A percentile compares a stretch with the other conserved stretches of the same genome.
These are phyloP conservation scores for Aspergillus sp. DNA, from an alignment of 2,329 filamentous ascomycete genomes.

Conservation along the genomic window DNA sequence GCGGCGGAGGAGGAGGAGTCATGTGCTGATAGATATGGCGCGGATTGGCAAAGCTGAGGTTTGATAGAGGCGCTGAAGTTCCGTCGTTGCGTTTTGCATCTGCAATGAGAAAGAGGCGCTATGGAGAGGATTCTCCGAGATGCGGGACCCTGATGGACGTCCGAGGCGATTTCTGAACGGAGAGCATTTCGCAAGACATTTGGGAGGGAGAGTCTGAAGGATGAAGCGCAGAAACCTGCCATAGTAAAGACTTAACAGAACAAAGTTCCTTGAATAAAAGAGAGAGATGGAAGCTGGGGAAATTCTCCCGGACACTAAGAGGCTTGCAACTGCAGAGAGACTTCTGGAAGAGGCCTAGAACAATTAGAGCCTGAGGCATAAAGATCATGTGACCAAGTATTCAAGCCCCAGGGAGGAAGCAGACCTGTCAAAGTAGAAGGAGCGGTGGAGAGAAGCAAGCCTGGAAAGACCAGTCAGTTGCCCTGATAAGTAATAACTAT, in stretches of 20 bases:
- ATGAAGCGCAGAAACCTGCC: conserved; percentile 24
- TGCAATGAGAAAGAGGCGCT: conserved; percentile 8
- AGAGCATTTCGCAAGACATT: conserved; percentile 27
- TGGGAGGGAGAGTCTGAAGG: conserved; percentile 30
- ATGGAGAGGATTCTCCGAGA: conserved; percentile 6
- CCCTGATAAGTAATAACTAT: background rate
- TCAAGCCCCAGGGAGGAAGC: background rate
- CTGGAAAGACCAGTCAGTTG: too few species aligned
- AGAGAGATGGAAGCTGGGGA: background rate
- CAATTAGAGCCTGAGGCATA: conserved; percentile 1
- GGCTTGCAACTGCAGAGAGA: background rate
- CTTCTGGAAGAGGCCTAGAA: conserved; percentile 10
- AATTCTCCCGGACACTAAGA: background rate
- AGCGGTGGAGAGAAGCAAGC: too few species aligned
- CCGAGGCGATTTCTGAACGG: conserved; percentile 23
- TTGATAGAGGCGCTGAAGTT: conserved; percentile 7
- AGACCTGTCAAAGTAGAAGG: too few species aligned
- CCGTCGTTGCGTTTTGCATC: conserved; percentile 1
- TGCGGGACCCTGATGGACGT: conserved; percentile 12
- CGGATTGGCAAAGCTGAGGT: background rate
- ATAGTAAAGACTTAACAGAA: conserved; percentile 15
- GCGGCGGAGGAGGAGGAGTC: background rate
- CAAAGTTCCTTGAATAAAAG: too few species aligned
- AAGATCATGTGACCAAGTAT: background rate
- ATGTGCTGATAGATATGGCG: background rate